Percentiles rank a stretch among this genome's conserved stretches.
These are phyloP conservation scores for Candolleomyces eurysporus DNA, from an alignment of 768 basidiomycete species.

Conservation along the genomic window DNA sequence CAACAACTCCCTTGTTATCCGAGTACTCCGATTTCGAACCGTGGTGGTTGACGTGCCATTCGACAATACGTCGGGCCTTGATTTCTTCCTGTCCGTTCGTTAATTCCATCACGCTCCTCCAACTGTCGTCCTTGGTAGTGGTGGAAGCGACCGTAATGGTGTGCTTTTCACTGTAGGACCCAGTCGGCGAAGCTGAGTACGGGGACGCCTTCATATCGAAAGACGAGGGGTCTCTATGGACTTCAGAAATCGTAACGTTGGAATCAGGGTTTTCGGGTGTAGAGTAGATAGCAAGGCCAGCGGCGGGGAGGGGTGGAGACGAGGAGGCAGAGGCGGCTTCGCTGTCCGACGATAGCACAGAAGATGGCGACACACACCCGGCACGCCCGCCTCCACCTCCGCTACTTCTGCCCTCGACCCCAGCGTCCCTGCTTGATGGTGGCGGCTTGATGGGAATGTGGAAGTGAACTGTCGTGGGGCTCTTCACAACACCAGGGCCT, in stretches of 20 bases:
- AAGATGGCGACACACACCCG: background rate
- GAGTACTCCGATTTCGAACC: background rate
- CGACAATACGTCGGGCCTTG: background rate
- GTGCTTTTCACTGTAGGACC: background rate
- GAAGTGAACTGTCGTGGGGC: background rate
- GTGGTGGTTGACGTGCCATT: background rate
- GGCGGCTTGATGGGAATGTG: slow-evolving; percentile 3
- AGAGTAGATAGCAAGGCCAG: background rate
- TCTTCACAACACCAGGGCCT: background rate
- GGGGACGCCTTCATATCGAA: no score
- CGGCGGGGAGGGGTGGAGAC: background rate
- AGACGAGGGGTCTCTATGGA: background rate
- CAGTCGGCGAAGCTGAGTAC: background rate
- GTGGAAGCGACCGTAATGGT: background rate
- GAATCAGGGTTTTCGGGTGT: background rate
- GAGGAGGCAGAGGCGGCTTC: background rate
- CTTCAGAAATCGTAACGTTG: background rate
- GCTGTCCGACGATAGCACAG: background rate
- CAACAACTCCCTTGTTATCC: background rate
- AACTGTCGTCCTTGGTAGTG: background rate
- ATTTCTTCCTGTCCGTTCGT: background rate
- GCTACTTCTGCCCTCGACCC: background rate
- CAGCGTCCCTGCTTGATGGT: background rate
- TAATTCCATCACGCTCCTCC: background rate
- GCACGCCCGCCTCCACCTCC: no score